These are phyloP conservation scores for Apiospora hydei DNA, from an alignment of 2,329 filamentous ascomycete species.

Conservation along the genomic window DNA sequence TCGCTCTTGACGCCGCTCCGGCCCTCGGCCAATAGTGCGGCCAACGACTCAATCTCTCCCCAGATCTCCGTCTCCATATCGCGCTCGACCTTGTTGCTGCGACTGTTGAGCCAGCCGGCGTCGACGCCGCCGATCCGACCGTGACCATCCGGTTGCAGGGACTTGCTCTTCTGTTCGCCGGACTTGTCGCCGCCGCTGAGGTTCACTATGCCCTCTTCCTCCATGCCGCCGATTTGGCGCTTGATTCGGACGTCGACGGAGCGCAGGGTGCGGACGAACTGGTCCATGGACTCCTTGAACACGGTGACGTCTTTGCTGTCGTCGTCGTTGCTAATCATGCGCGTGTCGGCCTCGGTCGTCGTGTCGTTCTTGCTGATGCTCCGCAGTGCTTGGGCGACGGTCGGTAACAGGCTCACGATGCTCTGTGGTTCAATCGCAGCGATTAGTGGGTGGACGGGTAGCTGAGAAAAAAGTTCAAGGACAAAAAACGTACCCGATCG, in stretches of 20 bases:
- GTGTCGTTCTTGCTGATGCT: constrained; percentile 62
- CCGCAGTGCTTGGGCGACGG: constrained; percentile 68
- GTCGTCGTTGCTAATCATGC: constrained; percentile 37
- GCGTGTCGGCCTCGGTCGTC: constrained; percentile 33
- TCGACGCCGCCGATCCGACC: constrained; percentile 71
- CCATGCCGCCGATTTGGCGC: constrained; percentile 78
- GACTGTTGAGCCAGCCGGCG: constrained; percentile 88
- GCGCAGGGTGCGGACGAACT: constrained; percentile 78
- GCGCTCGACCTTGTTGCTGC: constrained; percentile 80
- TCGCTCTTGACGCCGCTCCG: background rate
- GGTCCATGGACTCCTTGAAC: constrained; percentile 66
- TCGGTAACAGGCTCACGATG: constrained; percentile 58
- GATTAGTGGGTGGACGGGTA: constrained; percentile 29
- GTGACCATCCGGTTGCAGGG: constrained; percentile 61
- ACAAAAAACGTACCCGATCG: constrained; percentile 63
- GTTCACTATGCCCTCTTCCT: constrained; percentile 80
- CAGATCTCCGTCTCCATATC: constrained; percentile 87
- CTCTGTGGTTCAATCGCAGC: constrained; percentile 37
- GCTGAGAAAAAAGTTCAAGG: background rate
- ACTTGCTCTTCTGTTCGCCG: constrained; percentile 32
- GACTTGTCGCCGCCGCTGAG: constrained; percentile 43
- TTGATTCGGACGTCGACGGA: constrained; percentile 77
- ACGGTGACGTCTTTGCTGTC: constrained; percentile 57
- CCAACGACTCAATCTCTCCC: constrained; percentile 45
- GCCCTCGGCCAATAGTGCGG: background rate